Percentiles rank a stretch among this genome's conserved stretches.
Conservation (phyloP, 768 basidiomycete genomes). For the Lepiota brunneoincarnata region DNA sequence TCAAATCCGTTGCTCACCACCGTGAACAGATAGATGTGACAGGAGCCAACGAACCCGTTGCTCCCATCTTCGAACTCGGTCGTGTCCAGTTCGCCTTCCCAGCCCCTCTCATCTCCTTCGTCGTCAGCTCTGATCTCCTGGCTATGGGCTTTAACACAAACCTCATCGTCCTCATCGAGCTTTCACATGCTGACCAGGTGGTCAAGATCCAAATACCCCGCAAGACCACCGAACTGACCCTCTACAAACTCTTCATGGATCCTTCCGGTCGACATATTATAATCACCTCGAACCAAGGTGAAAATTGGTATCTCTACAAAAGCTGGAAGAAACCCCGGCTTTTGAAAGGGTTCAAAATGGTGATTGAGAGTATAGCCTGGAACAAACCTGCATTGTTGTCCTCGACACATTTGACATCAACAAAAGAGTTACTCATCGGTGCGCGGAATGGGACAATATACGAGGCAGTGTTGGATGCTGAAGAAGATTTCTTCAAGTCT, state of each 20-base stretch:
- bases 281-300: constrained; percentile 81
- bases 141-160: constrained; percentile 82
- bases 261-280: constrained; percentile 91
- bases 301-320: constrained; percentile 89
- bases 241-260: constrained; percentile 87
- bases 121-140: constrained; percentile 83
- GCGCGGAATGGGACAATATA: constrained; percentile 82
- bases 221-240: constrained; percentile 71
- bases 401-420: constrained; percentile 67
- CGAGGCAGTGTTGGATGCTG: constrained; percentile 86
- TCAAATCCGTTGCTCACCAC: not conserved
- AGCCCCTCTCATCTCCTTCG: constrained; percentile 78
- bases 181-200: constrained; percentile 84
- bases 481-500: constrained; percentile 90
- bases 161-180: constrained; percentile 82
- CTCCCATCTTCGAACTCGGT: constrained; percentile 78
- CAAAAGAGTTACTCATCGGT: constrained; percentile 84
- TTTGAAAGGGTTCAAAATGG: constrained; percentile 78
- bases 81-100: constrained; percentile 88
- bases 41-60: constrained; percentile 42
- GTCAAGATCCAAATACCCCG: constrained; percentile 74
- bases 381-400: constrained; percentile 68
- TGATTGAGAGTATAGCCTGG: constrained; percentile 93
- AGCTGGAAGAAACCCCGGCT: constrained; percentile 80
- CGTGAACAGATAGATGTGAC: constrained; percentile 22